Percentiles rank a stretch among this genome's conserved stretches.
Conservation (phyloP, 2,329 filamentous ascomycete species). For the Harringtonia lauricola region DNA sequence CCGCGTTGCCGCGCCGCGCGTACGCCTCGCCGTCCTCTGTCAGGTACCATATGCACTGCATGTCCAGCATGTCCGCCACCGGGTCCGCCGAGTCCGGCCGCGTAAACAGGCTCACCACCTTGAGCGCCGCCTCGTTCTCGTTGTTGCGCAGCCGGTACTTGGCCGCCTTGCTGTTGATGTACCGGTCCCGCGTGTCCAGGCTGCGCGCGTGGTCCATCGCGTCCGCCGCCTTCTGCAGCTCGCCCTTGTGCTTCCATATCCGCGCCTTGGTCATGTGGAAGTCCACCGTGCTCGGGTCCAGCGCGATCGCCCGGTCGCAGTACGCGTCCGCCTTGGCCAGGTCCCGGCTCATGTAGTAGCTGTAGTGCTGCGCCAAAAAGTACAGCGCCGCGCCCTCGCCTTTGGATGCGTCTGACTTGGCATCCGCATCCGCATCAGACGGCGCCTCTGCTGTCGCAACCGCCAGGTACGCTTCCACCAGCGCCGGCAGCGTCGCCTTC, state of each 20-base stretch:
- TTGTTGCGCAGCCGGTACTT: conserved; percentile 95
- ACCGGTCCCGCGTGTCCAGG: conserved; percentile 81
- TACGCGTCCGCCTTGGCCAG: conserved; percentile 70
- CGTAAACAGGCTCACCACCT: conserved; percentile 90
- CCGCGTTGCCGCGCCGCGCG: conserved; percentile 68
- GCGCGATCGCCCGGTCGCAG: conserved; percentile 71
- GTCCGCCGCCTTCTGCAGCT: conserved; percentile 68
- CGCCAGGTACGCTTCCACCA: conserved; percentile 70
- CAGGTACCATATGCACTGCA: conserved; percentile 97
- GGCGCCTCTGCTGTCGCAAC: conserved; percentile 22
- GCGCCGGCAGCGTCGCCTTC: conserved; percentile 59
- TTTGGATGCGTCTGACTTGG: conserved; percentile 34
- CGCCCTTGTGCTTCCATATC: conserved; percentile 84
- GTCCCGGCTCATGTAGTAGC: conserved; percentile 80
- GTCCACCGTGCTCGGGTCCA: conserved; percentile 73
- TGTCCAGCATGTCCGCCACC: conserved; percentile 83
- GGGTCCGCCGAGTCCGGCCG: conserved; percentile 82
- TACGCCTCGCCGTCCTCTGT: conserved; percentile 92
- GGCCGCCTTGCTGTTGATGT: conserved; percentile 96
- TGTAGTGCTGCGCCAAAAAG: conserved; percentile 95
- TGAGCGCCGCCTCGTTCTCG: conserved; percentile 73
- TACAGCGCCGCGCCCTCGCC: conserved; percentile 77
- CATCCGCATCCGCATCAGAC: too few relatives aligned
- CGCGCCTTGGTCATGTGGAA: conserved; percentile 92
- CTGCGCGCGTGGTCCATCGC: conserved; percentile 80